Evolutionary conservation across 208 protist species (phyloP).

Genomic region (Leishmania lainsoni): DNA sequence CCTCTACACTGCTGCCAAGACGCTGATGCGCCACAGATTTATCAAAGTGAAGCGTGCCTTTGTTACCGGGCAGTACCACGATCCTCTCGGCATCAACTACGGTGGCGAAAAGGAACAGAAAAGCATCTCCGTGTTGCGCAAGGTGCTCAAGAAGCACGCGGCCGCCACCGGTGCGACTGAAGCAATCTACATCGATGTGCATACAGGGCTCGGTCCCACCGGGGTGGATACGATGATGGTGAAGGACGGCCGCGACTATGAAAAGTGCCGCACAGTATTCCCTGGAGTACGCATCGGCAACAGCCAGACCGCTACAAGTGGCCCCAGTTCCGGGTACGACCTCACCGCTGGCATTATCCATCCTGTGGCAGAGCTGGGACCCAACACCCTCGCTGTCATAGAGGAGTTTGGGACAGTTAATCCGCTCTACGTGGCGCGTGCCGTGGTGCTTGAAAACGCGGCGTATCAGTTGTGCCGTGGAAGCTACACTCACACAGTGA

Average conservation of each 20-base stretch:
- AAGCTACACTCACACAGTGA: slow-evolving; percentile 74
- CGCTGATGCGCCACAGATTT: slow-evolving; percentile 42
- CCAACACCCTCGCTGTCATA: slow-evolving; percentile 50
- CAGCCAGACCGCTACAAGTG: slow-evolving; percentile 32
- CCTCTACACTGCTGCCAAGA: slow-evolving; percentile 36
- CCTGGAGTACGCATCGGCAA: slow-evolving; percentile 36
- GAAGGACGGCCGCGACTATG: slow-evolving; percentile 29
- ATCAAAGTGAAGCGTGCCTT: slow-evolving; percentile 50
- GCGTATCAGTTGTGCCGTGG: slow-evolving; percentile 59
- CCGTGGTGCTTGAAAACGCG: slow-evolving; percentile 71
- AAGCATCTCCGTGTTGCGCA: slow-evolving; percentile 56
- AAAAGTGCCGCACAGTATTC: slow-evolving; percentile 41
- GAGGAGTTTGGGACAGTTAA: slow-evolving; percentile 85
- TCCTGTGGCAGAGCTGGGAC: slow-evolving; percentile 44
- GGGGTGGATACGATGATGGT: slow-evolving; percentile 80
- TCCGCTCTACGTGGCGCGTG: slow-evolving; percentile 53
- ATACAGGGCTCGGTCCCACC: slow-evolving; percentile 61
- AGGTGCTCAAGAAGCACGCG: slow-evolving; percentile 49
- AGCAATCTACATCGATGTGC: slow-evolving; percentile 73
- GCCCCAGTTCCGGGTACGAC: slow-evolving; percentile 46
- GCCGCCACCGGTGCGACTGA: slow-evolving; percentile 27
- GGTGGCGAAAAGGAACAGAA: slow-evolving; percentile 70
- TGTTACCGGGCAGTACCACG: slow-evolving; percentile 74
- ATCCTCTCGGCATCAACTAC: slow-evolving; percentile 73
- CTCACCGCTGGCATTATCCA: slow-evolving; percentile 47